Base-by-base conservation (phyloP, 2,329 filamentous ascomycete species). In the Fusarium sp. region DNA sequence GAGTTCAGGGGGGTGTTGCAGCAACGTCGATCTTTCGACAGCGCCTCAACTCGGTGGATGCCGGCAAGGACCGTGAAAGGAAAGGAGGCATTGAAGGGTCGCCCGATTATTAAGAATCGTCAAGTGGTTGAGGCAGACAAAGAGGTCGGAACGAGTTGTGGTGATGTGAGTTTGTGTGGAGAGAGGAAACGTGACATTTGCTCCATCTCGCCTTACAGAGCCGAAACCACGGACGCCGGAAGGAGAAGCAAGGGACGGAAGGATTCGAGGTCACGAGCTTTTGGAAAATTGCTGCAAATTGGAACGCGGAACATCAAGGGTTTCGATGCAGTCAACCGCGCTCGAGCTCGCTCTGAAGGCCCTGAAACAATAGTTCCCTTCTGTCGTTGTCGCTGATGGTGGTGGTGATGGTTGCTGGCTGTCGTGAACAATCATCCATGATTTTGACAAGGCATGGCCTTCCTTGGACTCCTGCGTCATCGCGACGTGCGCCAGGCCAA, bases 401-500 rank as follows among this genome's bases (percentile, higher is more conserved):
- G 63, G 41, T 65, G 64, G 39, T 73, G 72, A 73, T 50, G 45
- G 63, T 54, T 65, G 65, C 63, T 73, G 67, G 64, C 62, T 65
- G 57, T 43, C 20, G 67, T 62, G 67, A 35, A 62, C 54, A 68
- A 59, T 39, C 45, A 64, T 60, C 69, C 66, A 65, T 65, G 66
- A 63, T 50, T 50, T 74, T 54, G 73, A 74, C 65, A 59, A 64
- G 76, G 68, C 65, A 67, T 57, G 66, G 57, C 16, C 45, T 50
- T 50, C 61, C 57, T 69, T 60, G 61, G 31, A 43, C 72, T 64
- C 69, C 71, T 79, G 77, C 77, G 77, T 79, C 77, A 79, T 79
- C 77, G 61, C 62, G 64, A 66, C 68, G 69, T 63, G 67, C 69
- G 52, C 66, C 62, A 60, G 66, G 64, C 71, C 65, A 66, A 77